phyloP scores from a whole-genome alignment of 129 eudicot species.

The Chrysanthemum makinoi region DNA sequence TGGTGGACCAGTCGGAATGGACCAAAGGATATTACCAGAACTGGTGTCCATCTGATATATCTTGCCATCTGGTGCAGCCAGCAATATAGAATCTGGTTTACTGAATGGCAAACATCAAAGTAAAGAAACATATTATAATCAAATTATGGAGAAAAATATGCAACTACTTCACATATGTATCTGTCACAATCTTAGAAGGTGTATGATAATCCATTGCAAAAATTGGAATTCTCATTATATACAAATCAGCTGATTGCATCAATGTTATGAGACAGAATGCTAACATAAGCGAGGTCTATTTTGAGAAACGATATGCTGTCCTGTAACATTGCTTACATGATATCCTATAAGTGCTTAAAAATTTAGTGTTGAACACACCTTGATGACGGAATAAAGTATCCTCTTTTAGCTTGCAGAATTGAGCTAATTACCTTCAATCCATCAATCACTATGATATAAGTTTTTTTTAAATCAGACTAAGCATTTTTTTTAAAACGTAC shows the following conservation, averaged over 20 bases:
- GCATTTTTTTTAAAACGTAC: not conserved
- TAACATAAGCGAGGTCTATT: too few relatives aligned
- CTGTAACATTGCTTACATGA: slow-evolving; percentile 8
- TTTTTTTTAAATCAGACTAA: not conserved
- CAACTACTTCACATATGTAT: slow-evolving; percentile 13
- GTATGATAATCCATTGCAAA: not conserved
- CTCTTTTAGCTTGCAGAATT: too few relatives aligned
- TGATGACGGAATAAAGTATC: too few relatives aligned
- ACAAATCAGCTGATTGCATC: not conserved
- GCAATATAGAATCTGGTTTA: slow-evolving; percentile 51
- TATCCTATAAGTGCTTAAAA: not conserved
- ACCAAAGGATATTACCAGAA: slow-evolving; percentile 58
- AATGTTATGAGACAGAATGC: too few relatives aligned
- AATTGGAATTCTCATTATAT: not conserved
- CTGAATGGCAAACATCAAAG: slow-evolving; percentile 40
- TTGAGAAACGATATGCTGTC: not conserved
- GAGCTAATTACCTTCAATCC: too few relatives aligned
- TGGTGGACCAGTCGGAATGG: slow-evolving; percentile 66
- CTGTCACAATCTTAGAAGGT: not conserved
- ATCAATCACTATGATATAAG: too few relatives aligned
- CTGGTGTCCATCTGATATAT: slow-evolving; percentile 59
- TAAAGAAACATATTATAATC: slow-evolving; percentile 18
- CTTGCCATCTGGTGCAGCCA: slow-evolving; percentile 91
- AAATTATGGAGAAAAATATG: slow-evolving; percentile 5
- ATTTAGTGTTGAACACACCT: not conserved